phyloP scores from a whole-genome alignment of 2,329 filamentous ascomycete genomes.

The Blumeriella jaapii region DNA sequence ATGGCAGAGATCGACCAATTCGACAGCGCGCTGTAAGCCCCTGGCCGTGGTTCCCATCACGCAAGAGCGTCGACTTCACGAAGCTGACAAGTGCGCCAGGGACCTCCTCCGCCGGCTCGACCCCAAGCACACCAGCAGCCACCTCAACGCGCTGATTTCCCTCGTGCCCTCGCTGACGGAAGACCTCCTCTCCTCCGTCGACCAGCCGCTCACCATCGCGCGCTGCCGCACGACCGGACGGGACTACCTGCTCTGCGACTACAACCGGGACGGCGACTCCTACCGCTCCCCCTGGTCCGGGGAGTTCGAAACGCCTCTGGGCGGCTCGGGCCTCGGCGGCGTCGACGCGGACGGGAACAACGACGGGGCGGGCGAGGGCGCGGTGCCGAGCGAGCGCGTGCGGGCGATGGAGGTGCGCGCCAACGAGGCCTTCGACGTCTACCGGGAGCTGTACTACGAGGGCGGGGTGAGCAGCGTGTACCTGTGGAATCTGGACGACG shows the following conservation, averaged over 20 bases:
- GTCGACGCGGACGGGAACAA: conserved; percentile 38
- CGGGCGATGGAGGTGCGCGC: conserved; percentile 88
- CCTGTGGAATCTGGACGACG: conserved; percentile 96
- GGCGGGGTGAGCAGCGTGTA: conserved; percentile 94
- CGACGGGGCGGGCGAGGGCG: conserved; percentile 61
- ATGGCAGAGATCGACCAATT: conserved; percentile 28
- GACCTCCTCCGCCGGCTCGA: conserved; percentile 97
- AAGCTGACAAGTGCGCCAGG: conserved; percentile 47
- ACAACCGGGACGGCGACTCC: conserved; percentile 97
- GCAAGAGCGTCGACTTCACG: not conserved
- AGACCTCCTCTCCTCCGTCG: conserved; percentile 93
- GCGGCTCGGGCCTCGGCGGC: conserved; percentile 45
- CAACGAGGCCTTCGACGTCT: conserved; percentile 95
- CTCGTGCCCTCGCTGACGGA: conserved; percentile 89
- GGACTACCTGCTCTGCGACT: conserved; percentile 97
- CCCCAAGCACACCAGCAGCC: conserved; percentile 78
- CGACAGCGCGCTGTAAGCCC: conserved; percentile 28
- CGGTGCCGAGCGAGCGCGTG: conserved; percentile 80
- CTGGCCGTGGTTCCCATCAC: not conserved
- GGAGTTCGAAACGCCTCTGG: conserved; percentile 87
- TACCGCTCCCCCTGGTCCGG: conserved; percentile 99
- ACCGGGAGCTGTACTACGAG: conserved; percentile 93
- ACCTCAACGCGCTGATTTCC: conserved; percentile 79
- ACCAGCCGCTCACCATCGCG: conserved; percentile 81
- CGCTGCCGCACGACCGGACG: conserved; percentile 81